A percentile compares a stretch with the other conserved stretches of the same genome.
phyloP scores from a whole-genome alignment of 2,329 filamentous ascomycete species.

The Fusarium sp. region DNA sequence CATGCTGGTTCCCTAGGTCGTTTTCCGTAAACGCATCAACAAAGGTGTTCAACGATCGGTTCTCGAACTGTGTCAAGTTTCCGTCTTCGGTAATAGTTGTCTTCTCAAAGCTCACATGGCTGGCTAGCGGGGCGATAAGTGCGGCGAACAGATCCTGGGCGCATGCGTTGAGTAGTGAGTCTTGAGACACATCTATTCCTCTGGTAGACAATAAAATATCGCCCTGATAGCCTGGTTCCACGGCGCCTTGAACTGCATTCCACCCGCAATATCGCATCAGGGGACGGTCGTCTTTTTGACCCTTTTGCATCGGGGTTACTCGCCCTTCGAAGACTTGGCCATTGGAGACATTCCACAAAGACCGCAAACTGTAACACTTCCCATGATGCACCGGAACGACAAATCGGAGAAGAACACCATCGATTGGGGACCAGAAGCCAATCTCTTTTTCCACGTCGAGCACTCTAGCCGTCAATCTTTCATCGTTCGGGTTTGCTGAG shows the following conservation, averaged over 20 bases:
- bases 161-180: conserved; percentile 27
- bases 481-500: conserved; percentile 10
- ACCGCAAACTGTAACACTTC: background rate
- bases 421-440: conserved; percentile 28
- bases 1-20: too few species aligned
- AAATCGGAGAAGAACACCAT: too few species aligned
- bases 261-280: background rate
- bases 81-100: too few species aligned
- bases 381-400: background rate
- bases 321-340: too few species aligned
- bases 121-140: conserved; percentile 9
- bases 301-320: too few species aligned
- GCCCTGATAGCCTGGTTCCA: background rate
- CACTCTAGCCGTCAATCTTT: background rate
- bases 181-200: background rate
- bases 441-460: conserved; percentile 17
- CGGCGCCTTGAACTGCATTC: background rate
- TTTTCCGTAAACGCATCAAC: too few species aligned
- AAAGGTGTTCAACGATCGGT: too few species aligned
- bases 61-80: too few species aligned
- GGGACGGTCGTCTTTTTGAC: too few species aligned
- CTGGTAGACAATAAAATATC: too few species aligned
- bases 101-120: too few species aligned
- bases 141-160: conserved; percentile 34
- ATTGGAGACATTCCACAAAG: background rate